A percentile compares a stretch with the other conserved stretches of the same genome.
Conservation (phyloP, 108 stramenopile genomes). For the Aurantiochytrium sp. region DNA sequence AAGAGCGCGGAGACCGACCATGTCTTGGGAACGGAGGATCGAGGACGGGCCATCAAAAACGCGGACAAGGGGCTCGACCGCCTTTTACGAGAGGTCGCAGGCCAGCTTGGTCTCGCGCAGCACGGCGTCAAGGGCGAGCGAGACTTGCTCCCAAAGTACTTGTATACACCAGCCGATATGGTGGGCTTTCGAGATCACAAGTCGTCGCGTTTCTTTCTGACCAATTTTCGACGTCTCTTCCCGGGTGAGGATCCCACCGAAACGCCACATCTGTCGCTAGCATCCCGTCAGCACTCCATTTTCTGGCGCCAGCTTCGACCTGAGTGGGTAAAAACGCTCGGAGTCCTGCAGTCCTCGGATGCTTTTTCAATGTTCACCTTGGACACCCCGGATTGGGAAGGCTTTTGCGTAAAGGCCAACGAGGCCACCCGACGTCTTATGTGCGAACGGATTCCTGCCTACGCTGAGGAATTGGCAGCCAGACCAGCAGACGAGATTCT, state of each 20-base stretch:
- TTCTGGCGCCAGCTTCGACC: constrained; percentile 54
- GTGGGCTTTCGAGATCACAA: constrained; percentile 28
- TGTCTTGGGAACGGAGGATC: constrained; percentile 41
- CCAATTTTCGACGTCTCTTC: constrained; percentile 43
- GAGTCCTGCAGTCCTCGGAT: constrained; percentile 36
- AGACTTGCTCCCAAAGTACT: constrained; percentile 22
- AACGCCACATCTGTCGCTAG: constrained; percentile 39
- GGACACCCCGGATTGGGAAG: constrained; percentile 35
- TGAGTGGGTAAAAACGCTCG: constrained; percentile 38
- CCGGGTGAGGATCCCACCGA: constrained; percentile 40
- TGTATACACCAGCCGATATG: constrained; percentile 14
- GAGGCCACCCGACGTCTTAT: constrained; percentile 33
- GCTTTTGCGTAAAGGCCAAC: constrained; percentile 21
- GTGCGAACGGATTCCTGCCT: constrained; percentile 30
- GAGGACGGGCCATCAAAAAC: constrained; percentile 26
- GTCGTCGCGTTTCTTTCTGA: constrained; percentile 25
- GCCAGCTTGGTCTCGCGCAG: constrained; percentile 18
- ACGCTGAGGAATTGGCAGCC: constrained; percentile 36
- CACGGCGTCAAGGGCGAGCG: constrained; percentile 36
- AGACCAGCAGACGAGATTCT: not conserved
- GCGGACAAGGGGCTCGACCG: not conserved
- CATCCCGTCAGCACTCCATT: constrained; percentile 40
- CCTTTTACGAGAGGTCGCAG: not conserved
- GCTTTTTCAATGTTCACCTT: constrained; percentile 31
- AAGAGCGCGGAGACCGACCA: constrained; percentile 25